Evolutionary conservation across 2,329 filamentous ascomycete genomes (phyloP), one percentile per base, ranked within the genome.

Genomic region (Cordyceps militaris): DNA sequence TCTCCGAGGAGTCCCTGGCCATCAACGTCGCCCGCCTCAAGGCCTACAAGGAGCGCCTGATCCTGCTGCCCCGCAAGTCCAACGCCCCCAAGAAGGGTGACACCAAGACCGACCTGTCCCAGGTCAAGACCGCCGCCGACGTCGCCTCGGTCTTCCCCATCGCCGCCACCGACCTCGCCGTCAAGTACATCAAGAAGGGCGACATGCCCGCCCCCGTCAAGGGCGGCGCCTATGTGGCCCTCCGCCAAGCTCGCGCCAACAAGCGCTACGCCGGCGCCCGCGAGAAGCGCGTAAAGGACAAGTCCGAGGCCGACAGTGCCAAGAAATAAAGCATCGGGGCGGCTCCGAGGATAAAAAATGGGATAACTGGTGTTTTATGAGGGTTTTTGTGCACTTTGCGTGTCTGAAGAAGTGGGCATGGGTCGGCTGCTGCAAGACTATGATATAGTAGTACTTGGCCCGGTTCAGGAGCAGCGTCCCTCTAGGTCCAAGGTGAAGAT

Each of bases 21-120:
- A 83, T 84, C 83, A 99, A 99, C 81, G 93, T 99, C 70, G 89
- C 89, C 77, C 94, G 94, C 74, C 91, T 99, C 74, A 92, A 97
- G 86, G 91, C 91, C 76, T 99, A 96, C 91, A 89, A 88, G 82
- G 85, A 88, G 74, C 91, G 91, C 74, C 82, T 99, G 73, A 96
- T 99, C 76, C 85, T 99, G 75, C 97, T 99, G 85, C 94, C 94
- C 75, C 91, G 91, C 84, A 91, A 90, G 80, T 85, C 85, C 75
- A 92, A 92, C 80, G 86, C 94, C 80, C 85, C 87, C 80, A 97
- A 96, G 90, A 88, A 88, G 76, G 89, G 89, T 76, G 91, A 96
- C 79, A 87, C 87, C 76, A 89, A 89, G 74, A 89, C 93, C 86
- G 86, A 94, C 79, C 71, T 81, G 66, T 77, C 76, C 73, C 87